phyloP scores from a whole-genome alignment of 176 grass and related monocot species.

The Zoysia pacifica region DNA sequence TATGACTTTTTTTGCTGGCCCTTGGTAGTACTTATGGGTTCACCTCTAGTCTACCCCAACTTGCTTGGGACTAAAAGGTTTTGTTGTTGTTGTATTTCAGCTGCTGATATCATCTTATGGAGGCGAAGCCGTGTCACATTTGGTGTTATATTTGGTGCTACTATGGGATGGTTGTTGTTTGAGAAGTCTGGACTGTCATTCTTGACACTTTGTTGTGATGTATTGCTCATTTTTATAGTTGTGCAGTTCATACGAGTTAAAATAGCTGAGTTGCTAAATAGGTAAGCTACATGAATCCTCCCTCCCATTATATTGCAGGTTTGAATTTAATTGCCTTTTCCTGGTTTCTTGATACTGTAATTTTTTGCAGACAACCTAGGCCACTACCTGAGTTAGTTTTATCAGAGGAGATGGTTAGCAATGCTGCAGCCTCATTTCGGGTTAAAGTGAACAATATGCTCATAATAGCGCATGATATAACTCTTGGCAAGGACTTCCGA shows the following conservation, averaged over 20 bases:
- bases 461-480: conserved; percentile 95
- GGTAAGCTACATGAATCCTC: conserved; percentile 48
- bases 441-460: conserved; percentile 90
- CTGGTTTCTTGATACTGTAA: conserved; percentile 6
- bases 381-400: conserved; percentile 89
- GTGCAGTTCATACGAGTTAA: conserved; percentile 71
- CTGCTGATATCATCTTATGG: conserved; percentile 97
- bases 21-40: neutral
- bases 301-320: conserved; percentile 26
- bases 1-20: neutral
- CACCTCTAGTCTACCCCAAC: neutral
- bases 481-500: conserved; percentile 84
- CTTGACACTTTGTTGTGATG: conserved; percentile 87
- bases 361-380: conserved; percentile 66
- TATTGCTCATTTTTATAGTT: conserved; percentile 76
- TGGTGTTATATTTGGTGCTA: conserved; percentile 66
- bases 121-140: conserved; percentile 54
- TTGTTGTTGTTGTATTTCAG: conserved; percentile 42
- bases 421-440: conserved; percentile 76
- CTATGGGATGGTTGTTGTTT: conserved; percentile 79
- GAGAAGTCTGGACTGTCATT: conserved; percentile 90
- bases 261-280: conserved; percentile 60
- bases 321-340: neutral
- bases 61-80: neutral
- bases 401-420: conserved; percentile 98